Evolutionary conservation across 2,329 filamentous ascomycete species (phyloP).

Genomic region (Exophiala lecanii-corni): DNA sequence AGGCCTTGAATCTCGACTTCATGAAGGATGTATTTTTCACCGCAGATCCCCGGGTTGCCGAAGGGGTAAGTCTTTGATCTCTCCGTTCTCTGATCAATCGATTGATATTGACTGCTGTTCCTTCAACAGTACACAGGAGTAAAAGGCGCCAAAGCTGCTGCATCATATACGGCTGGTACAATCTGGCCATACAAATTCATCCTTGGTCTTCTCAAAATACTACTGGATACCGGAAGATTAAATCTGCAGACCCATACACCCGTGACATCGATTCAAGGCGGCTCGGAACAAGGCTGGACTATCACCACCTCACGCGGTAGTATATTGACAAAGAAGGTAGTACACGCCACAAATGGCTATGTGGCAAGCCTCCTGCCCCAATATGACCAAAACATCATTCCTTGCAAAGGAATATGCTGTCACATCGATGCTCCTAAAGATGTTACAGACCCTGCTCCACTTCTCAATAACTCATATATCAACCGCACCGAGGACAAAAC

Average conservation of each 20-base stretch:
- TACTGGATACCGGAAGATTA: conserved; percentile 45
- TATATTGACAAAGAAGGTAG: conserved; percentile 57
- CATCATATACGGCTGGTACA: conserved; percentile 31
- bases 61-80: conserved; percentile 30
- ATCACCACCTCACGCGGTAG: conserved; percentile 60
- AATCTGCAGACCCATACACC: conserved; percentile 52
- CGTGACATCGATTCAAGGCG: conserved; percentile 27
- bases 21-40: conserved; percentile 32
- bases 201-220: conserved; percentile 60
- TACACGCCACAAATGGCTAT: conserved; percentile 82
- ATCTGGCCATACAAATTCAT: conserved; percentile 77
- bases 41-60: conserved; percentile 11
- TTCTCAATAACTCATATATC: conserved; percentile 30
- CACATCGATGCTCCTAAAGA: conserved; percentile 29
- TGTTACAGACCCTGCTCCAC: conserved; percentile 18
- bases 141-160: conserved; percentile 33
- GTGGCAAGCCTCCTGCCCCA: conserved; percentile 67
- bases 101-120: conserved; percentile 71
- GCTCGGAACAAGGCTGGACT: conserved; percentile 43
- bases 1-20: conserved; percentile 23
- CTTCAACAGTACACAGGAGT: conserved; percentile 44
- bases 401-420: conserved; percentile 57
- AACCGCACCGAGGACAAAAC: conserved; percentile 27
- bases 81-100: conserved; percentile 33
- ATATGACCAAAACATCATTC: conserved; percentile 68